Percentiles rank a stretch among this genome's conserved stretches.
phyloP scores from a whole-genome alignment of 163 green algal species.

The Coccomyxa subellipsoidea region DNA sequence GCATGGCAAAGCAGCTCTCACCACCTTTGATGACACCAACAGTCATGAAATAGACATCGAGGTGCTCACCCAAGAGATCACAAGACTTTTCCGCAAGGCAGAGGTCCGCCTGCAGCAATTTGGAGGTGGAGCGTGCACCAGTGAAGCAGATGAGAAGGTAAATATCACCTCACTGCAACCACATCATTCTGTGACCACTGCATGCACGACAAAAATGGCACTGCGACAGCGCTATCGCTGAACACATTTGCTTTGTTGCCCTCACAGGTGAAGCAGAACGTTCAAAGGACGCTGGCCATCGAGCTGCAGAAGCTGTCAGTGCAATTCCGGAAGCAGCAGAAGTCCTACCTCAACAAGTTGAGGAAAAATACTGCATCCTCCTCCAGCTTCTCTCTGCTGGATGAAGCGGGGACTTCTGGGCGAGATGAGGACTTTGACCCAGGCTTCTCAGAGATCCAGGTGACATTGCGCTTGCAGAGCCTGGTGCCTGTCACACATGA shows the following conservation, averaged over 20 bases:
- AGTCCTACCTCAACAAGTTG: conserved; percentile 85
- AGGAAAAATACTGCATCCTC: conserved; percentile 62
- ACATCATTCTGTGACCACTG: too few species aligned
- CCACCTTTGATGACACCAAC: conserved; percentile 52
- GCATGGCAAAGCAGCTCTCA: conserved; percentile 41
- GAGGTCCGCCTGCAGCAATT: conserved; percentile 51
- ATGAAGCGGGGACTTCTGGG: conserved; percentile 38
- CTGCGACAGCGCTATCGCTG: too few species aligned
- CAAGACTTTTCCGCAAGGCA: conserved; percentile 47
- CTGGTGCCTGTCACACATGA: too few species aligned
- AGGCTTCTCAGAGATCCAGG: conserved; percentile 71
- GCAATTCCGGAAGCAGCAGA: conserved; percentile 93
- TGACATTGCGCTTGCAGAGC: too few species aligned
- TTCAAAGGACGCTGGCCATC: conserved; percentile 55
- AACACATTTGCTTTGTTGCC: not conserved
- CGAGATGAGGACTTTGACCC: conserved; percentile 49
- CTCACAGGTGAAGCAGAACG: conserved; percentile 35
- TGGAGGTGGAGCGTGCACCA: conserved; percentile 6
- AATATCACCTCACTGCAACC: too few species aligned
- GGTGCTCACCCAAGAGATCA: conserved; percentile 54
- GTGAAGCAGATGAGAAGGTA: conserved; percentile 53
- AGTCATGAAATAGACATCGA: conserved; percentile 49
- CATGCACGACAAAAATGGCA: too few species aligned
- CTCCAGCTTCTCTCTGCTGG: conserved; percentile 52
- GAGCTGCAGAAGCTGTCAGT: conserved; percentile 77